These are phyloP conservation scores for Colletotrichum phormii DNA, from an alignment of 2,329 filamentous ascomycete genomes.

Conservation along the genomic window DNA sequence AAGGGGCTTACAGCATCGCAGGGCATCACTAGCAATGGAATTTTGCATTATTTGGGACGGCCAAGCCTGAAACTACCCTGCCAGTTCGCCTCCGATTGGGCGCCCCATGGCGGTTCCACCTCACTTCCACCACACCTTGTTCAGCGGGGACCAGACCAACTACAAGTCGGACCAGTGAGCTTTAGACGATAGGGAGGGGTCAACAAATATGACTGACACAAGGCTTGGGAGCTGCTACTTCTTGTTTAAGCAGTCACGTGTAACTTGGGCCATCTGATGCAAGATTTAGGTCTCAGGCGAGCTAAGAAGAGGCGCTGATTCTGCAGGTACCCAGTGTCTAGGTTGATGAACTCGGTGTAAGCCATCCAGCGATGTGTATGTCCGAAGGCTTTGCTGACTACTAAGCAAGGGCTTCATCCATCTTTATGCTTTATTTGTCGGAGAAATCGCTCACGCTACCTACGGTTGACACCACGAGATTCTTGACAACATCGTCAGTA, in stretches of 20 bases:
- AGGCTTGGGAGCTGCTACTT: neutral
- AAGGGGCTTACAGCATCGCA: constrained; percentile 4
- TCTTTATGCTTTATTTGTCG: no score
- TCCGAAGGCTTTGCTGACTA: no score
- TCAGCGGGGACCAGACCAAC: constrained; percentile 1
- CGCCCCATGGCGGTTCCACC: neutral
- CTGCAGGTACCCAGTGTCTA: no score
- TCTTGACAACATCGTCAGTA: no score
- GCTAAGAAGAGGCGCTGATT: neutral
- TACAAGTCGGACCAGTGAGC: neutral
- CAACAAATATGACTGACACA: constrained; percentile 5
- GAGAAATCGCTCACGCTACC: no score
- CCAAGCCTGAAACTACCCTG: neutral
- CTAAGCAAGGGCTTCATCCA: no score
- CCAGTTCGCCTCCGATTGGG: constrained; percentile 13
- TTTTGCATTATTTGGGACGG: constrained; percentile 12
- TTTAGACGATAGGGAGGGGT: neutral
- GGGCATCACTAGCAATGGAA: neutral
- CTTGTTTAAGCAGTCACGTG: no score
- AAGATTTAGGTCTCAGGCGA: constrained; percentile 4
- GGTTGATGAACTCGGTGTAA: no score
- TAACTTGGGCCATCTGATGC: neutral
- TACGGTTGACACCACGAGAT: no score
- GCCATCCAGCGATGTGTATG: no score
- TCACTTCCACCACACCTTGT: constrained; percentile 21